phyloP scores from a whole-genome alignment of 495 filamentous ascomycete species.

The Pyrenopolyporus hunteri region DNA sequence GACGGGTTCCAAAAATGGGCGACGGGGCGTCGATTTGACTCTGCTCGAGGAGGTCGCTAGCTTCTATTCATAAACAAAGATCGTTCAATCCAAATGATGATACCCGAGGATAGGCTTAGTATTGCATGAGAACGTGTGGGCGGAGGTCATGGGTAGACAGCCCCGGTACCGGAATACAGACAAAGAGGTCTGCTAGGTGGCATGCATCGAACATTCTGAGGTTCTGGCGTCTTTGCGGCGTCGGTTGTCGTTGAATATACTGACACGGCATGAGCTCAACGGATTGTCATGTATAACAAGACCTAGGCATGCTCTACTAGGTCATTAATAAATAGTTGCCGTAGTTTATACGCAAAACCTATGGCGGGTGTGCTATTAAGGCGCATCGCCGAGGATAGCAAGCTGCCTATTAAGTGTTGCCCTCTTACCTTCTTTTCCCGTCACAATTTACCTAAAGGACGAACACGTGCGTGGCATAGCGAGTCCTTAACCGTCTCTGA shows the following conservation, averaged over 20 bases:
- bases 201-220: background rate
- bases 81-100: conserved; percentile 13
- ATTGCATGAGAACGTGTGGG: conserved; percentile 15
- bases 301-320: background rate
- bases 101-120: conserved; percentile 22
- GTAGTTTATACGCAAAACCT: background rate
- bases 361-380: background rate
- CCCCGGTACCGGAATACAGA: background rate
- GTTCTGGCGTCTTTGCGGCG: background rate
- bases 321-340: background rate
- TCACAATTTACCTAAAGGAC: too few relatives aligned
- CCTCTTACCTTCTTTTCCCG: too few relatives aligned
- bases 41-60: conserved; percentile 24
- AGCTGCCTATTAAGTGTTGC: too few relatives aligned
- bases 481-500: too few relatives aligned
- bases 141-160: conserved; percentile 3
- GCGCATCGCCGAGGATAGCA: too few relatives aligned
- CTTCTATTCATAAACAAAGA: conserved; percentile 9
- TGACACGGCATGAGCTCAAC: conserved; percentile 23
- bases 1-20: background rate
- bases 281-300: conserved; percentile 6
- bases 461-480: too few relatives aligned
- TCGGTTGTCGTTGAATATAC: conserved; percentile 19
- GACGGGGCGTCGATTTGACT: conserved; percentile 25
- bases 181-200: background rate